Evolutionary conservation across 371 early-diverging fungal species (phyloP).

Genomic region (Mortierella sp.): DNA sequence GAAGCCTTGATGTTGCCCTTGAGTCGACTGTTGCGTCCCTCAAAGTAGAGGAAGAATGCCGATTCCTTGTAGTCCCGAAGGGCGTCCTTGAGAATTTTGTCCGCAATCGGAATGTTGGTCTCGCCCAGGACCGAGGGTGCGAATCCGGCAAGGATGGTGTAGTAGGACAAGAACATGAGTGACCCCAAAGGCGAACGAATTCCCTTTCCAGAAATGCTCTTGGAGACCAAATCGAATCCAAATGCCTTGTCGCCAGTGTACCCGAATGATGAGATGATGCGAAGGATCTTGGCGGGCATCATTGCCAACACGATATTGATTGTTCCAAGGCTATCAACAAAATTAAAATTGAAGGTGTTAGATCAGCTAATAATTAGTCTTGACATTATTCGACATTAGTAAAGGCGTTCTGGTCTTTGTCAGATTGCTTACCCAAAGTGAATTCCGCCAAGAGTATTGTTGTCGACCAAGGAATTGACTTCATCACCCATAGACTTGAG

Average conservation of each 20-base stretch:
- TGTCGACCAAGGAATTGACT: constrained; percentile 36
- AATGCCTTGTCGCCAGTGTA: constrained; percentile 71
- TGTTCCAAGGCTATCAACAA: constrained; percentile 66
- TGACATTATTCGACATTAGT: neutral
- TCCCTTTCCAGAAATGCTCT: constrained; percentile 67
- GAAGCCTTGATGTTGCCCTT: constrained; percentile 66
- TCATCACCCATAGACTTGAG: constrained; percentile 51
- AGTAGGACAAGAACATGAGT: constrained; percentile 66
- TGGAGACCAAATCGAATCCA: constrained; percentile 69
- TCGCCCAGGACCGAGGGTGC: constrained; percentile 49
- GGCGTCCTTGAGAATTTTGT: constrained; percentile 69
- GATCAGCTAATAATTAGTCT: neutral
- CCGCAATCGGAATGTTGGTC: constrained; percentile 60
- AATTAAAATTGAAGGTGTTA: neutral
- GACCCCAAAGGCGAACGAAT: constrained; percentile 72
- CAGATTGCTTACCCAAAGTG: constrained; percentile 50
- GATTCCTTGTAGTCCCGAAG: constrained; percentile 68
- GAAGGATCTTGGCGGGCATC: constrained; percentile 69
- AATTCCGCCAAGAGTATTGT: constrained; percentile 51
- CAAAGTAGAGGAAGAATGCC: constrained; percentile 71
- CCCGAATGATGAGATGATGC: constrained; percentile 65
- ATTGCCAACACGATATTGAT: constrained; percentile 71
- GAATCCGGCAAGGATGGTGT: constrained; percentile 66
- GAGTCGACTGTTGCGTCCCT: constrained; percentile 67
- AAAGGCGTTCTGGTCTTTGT: neutral